Evolutionary conservation across 352 stramenopile species (phyloP), one percentile per base, ranked within the genome.

Genomic region (Paralagenidium karlingii): DNA sequence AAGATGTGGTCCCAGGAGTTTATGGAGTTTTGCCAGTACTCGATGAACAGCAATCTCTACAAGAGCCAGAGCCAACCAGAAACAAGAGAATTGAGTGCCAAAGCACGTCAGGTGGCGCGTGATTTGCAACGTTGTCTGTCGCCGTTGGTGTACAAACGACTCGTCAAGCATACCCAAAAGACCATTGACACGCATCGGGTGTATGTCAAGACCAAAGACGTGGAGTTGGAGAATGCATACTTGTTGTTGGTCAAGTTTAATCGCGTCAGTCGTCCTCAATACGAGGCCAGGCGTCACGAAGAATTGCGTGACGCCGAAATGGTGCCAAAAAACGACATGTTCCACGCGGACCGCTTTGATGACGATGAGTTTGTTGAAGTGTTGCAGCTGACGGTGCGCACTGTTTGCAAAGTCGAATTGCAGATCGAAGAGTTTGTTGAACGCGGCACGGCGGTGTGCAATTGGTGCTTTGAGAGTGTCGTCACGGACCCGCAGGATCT

Each of bases 381-480:
- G 40, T 30, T 77, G 18, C 54, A 77, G 33, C 45, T 53, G 51
- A 42, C 1, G 39, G 70, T 21, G 58, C 69, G 38, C 56, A 69
- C 41, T 27, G 58, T 27, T 22, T 79, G 24, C 25, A 64, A 58
- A 22, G 61, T 67, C 45, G 47, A 61, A 18, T 49, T 79, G 42
- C 48, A 65, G n/a, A 45, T 73, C 38, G n/a, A n/a, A n/a, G n/a
- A n/a, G n/a, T n/a, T n/a, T n/a, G n/a, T n/a, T n/a, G n/a, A n/a
- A n/a, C n/a, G n/a, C n/a, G n/a, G n/a, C n/a, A 49, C 45, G 15
- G 33, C 46, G 1, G 54, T 69, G 22, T 49, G 37, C 3, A 47
- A 61, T 12, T 74, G 51, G 55, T 40, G 56, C 24, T 82, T 82
- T 28, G 70, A 80, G 50, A 82, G 67, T 8, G 39, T 55, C 20